Evolutionary conservation across 2,329 filamentous ascomycete species (phyloP), one percentile per base, ranked within the genome.

Genomic region (Podosphaera fusca): DNA sequence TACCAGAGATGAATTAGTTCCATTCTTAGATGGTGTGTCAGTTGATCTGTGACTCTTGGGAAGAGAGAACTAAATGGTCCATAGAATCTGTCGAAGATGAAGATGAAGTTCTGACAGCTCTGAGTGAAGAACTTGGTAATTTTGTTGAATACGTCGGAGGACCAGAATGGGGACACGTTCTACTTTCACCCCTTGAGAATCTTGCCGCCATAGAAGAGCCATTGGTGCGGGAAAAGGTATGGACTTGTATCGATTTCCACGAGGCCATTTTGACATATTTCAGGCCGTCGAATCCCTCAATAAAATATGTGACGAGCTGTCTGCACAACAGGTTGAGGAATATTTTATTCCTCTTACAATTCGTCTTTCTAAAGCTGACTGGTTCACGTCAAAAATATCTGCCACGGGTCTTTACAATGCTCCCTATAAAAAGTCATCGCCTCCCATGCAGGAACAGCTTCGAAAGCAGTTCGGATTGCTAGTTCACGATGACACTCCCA

Each of bases 301-400:
- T 80, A 98, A 95, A 75, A 96, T 98, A 70, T 96, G 92, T 78
- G 81, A 82, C 68, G 82, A 95, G 69, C 79, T 98, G 57, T 94
- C 88, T 55, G 75, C 87, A 65, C 79, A 87, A 70, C 92, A 98
- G 74, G 84, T 96, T 68, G 92, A 98, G 75, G 87, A 95, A 67
- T 86, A 89, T 72, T 96, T 96, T 74, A 90, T 98, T 64, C 92
- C 92, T 60, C 83, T 98, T 67, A 89, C 89, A 59, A 80, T 94
- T 67, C 87, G 92, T 68, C 85, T 98, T 60, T 94, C 92, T 63
- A 98, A 96, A 78, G 92, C 92, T 72, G 92, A 98, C 73, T 98
- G 92, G 92, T 98, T 98, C 72, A 98, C 92, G 58, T 96, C 92
- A 62, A 98, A 96, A 74, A 92, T 98, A 62, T 98, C 92, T 36